A percentile compares a stretch with the other conserved stretches of the same genome.
phyloP scores from a whole-genome alignment of 1,284 basidiomycete species.

The Meira nashicola region DNA sequence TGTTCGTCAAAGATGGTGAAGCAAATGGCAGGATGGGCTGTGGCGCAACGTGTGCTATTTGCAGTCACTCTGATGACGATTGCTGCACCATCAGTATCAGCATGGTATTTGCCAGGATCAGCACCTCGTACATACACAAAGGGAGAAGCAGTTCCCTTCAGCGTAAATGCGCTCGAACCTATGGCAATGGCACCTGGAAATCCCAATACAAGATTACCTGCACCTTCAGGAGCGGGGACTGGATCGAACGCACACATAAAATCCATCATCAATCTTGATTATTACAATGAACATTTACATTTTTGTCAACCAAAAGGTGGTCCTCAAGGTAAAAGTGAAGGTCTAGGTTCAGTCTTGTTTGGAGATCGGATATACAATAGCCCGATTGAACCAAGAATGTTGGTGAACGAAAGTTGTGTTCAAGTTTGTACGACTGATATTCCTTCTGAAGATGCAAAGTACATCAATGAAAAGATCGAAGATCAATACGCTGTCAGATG shows the following conservation, averaged over 20 bases:
- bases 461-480: conserved; percentile 83
- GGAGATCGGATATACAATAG: conserved; percentile 93
- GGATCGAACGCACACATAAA: conserved; percentile 22
- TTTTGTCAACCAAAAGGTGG: conserved; percentile 80
- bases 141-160: conserved; percentile 52
- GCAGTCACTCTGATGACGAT: not conserved
- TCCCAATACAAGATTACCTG: not conserved
- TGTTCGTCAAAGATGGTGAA: not conserved
- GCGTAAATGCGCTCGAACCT: conserved; percentile 52
- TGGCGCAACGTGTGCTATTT: not conserved
- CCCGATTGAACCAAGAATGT: conserved; percentile 76
- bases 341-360: conserved; percentile 85
- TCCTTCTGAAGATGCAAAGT: conserved; percentile 69
- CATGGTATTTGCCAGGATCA: conserved; percentile 54
- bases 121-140: conserved; percentile 50
- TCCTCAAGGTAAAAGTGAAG: conserved; percentile 74
- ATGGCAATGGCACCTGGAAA: conserved; percentile 35
- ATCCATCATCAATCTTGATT: conserved; percentile 59
- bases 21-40: not conserved
- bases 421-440: conserved; percentile 68
- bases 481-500: conserved; percentile 94
- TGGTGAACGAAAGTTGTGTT: conserved; percentile 68
- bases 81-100: conserved; percentile 10
- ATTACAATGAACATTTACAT: conserved; percentile 76
- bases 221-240: conserved; percentile 7